Conservation (phyloP, 148 eudicot genomes). For the Persicaria tinctoria region DNA sequence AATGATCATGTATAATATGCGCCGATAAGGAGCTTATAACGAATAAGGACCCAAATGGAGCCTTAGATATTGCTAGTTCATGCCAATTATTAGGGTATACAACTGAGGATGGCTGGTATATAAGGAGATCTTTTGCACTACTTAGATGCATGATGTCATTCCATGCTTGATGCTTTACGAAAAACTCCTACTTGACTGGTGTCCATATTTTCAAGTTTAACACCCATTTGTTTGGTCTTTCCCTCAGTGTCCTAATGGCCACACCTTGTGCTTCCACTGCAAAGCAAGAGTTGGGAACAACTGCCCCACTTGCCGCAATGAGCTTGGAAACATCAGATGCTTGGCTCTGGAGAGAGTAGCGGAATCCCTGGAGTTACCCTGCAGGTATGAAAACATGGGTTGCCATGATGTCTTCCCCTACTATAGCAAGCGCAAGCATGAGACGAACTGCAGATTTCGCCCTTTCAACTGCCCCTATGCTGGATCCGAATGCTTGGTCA, state of each 20-base stretch:
- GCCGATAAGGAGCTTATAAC: no score
- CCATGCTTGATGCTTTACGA: background rate
- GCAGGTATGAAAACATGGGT: constrained; percentile 37
- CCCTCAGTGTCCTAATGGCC: constrained; percentile 54
- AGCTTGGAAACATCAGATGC: constrained; percentile 67
- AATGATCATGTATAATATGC: no score
- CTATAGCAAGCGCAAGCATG: constrained; percentile 41
- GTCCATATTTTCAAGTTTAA: background rate
- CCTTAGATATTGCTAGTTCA: background rate
- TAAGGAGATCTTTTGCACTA: background rate
- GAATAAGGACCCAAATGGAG: no score
- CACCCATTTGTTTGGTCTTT: background rate
- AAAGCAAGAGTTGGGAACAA: constrained; percentile 38
- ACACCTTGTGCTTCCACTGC: constrained; percentile 47
- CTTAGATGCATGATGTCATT: background rate
- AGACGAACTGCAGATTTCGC: constrained; percentile 43
- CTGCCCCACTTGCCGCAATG: constrained; percentile 57
- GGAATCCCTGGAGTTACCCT: constrained; percentile 51
- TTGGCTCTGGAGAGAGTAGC: constrained; percentile 67
- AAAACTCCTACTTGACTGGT: background rate
- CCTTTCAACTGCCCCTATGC: constrained; percentile 56
- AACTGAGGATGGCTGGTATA: background rate
- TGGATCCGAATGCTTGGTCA: constrained; percentile 42
- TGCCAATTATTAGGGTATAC: background rate
- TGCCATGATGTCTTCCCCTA: constrained; percentile 45